Percentiles rank a stretch among this genome's conserved stretches.
These are phyloP conservation scores for Ophiostoma tasmaniense DNA, from an alignment of 2,329 filamentous ascomycete species.

Conservation along the genomic window DNA sequence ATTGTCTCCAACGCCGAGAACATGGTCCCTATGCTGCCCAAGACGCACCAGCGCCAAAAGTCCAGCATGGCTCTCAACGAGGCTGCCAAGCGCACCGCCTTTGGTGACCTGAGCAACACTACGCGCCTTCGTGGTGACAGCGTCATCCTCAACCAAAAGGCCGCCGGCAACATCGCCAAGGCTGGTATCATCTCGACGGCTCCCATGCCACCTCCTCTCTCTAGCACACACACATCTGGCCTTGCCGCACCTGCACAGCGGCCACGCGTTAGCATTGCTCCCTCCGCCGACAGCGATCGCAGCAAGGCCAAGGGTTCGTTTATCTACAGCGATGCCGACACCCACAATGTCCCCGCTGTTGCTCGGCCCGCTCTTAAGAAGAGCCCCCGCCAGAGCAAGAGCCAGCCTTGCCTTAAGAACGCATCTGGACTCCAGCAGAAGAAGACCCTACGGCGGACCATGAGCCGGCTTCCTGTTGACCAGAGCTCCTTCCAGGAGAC, in stretches of 20 bases:
- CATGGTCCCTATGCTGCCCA: slow-evolving; percentile 43
- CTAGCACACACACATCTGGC: slow-evolving; percentile 9
- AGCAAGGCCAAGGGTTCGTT: slow-evolving; percentile 11
- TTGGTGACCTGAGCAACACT: slow-evolving; percentile 71
- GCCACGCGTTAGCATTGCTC: slow-evolving; percentile 7
- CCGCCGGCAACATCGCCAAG: background rate
- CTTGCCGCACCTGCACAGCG: slow-evolving; percentile 20
- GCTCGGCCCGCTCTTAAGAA: slow-evolving; percentile 18
- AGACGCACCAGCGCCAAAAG: slow-evolving; percentile 70
- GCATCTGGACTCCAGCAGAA: slow-evolving; percentile 16
- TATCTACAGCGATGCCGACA: background rate
- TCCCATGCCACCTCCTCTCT: slow-evolving; percentile 21
- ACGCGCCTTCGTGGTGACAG: slow-evolving; percentile 8
- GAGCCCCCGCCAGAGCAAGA: slow-evolving; percentile 42
- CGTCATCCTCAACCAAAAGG: slow-evolving; percentile 24
- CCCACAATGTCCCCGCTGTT: background rate
- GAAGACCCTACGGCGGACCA: slow-evolving; percentile 18
- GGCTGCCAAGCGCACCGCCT: slow-evolving; percentile 62
- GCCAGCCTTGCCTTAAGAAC: slow-evolving; percentile 43
- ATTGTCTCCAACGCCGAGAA: slow-evolving; percentile 66
- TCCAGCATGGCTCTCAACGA: slow-evolving; percentile 54
- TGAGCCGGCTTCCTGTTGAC: slow-evolving; percentile 20
- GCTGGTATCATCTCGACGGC: slow-evolving; percentile 10
- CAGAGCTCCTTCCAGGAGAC: slow-evolving; percentile 9
- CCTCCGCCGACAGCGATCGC: slow-evolving; percentile 4